Evolutionary conservation across 2,329 filamentous ascomycete species (phyloP).

Genomic region (Phoma sp.): DNA sequence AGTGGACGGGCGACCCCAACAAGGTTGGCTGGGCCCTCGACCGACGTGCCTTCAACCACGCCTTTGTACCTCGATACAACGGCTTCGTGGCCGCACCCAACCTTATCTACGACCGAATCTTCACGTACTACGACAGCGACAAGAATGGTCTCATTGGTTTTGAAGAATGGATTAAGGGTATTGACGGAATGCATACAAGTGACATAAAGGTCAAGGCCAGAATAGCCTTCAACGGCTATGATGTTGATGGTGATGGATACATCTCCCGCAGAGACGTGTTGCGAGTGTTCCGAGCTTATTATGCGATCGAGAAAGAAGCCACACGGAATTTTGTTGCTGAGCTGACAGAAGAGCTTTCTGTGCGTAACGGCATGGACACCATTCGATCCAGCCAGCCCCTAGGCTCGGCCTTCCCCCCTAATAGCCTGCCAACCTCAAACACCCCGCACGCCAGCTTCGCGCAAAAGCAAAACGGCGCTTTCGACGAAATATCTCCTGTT

Average conservation of each 20-base stretch:
- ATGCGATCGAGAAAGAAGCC: constrained; percentile 87
- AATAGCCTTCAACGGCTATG: constrained; percentile 85
- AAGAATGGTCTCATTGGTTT: constrained; percentile 90
- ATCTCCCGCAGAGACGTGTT: constrained; percentile 87
- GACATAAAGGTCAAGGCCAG: constrained; percentile 57
- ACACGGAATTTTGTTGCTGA: constrained; percentile 81
- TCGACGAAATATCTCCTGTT: constrained; percentile 39
- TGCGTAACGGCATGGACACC: constrained; percentile 54
- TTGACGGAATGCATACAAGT: constrained; percentile 67
- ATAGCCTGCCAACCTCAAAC: constrained; percentile 40
- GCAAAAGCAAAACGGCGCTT: constrained; percentile 44
- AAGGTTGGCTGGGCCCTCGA: constrained; percentile 85
- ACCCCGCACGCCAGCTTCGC: constrained; percentile 20
- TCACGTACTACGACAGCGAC: constrained; percentile 94
- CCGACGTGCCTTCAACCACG: constrained; percentile 89
- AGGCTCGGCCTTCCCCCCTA: constrained; percentile 54
- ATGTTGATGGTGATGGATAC: constrained; percentile 86
- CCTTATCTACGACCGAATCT: constrained; percentile 94
- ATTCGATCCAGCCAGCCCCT: constrained; percentile 56
- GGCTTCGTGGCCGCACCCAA: constrained; percentile 80
- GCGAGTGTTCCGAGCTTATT: constrained; percentile 91
- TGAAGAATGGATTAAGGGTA: constrained; percentile 84
- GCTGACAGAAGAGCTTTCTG: constrained; percentile 77
- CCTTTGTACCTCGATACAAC: constrained; percentile 85
- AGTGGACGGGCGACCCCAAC: constrained; percentile 83